Percentiles rank a stretch among this genome's conserved stretches.
These are phyloP conservation scores for Thozetella sp. DNA, from an alignment of 495 filamentous ascomycete genomes.

Conservation along the genomic window DNA sequence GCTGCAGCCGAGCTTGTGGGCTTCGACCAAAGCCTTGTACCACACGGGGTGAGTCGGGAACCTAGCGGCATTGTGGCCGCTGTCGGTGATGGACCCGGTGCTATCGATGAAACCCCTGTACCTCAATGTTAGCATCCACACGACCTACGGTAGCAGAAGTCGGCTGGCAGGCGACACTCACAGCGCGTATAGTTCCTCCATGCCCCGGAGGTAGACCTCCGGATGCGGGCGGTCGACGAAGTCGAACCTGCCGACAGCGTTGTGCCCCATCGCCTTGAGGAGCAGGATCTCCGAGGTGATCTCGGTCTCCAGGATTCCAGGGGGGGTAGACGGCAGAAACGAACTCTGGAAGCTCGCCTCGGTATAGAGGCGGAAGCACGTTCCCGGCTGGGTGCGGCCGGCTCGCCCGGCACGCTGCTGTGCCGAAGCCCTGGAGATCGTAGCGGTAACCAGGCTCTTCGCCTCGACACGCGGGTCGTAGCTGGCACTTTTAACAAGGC, in stretches of 20 bases:
- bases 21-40: slow-evolving; percentile 86
- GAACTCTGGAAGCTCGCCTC: slow-evolving; percentile 94
- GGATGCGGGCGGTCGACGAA: slow-evolving; percentile 98
- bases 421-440: slow-evolving; percentile 94
- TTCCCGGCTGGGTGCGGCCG: slow-evolving; percentile 92
- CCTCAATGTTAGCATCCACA: no score
- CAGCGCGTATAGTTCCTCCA: slow-evolving; percentile 93
- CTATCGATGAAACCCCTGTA: slow-evolving; percentile 96
- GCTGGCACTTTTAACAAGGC: slow-evolving; percentile 96
- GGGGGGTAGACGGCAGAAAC: slow-evolving; percentile 94
- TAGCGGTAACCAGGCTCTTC: slow-evolving; percentile 92
- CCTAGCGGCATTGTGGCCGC: slow-evolving; percentile 91
- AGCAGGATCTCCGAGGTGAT: slow-evolving; percentile 91
- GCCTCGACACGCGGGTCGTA: slow-evolving; percentile 97
- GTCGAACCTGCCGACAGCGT: slow-evolving; percentile 94
- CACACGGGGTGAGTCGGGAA: slow-evolving; percentile 90
- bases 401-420: slow-evolving; percentile 93
- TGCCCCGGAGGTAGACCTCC: slow-evolving; percentile 94
- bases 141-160: slow-evolving; percentile 84
- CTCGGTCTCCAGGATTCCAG: slow-evolving; percentile 96
- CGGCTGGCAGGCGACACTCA: slow-evolving; percentile 95
- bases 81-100: slow-evolving; percentile 85
- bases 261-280: slow-evolving; percentile 99
- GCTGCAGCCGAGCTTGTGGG: slow-evolving; percentile 82
- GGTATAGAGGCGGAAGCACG: slow-evolving; percentile 95